These are phyloP conservation scores for Aspergillus chevalieri DNA, from an alignment of 2,329 filamentous ascomycete species.

Conservation along the genomic window DNA sequence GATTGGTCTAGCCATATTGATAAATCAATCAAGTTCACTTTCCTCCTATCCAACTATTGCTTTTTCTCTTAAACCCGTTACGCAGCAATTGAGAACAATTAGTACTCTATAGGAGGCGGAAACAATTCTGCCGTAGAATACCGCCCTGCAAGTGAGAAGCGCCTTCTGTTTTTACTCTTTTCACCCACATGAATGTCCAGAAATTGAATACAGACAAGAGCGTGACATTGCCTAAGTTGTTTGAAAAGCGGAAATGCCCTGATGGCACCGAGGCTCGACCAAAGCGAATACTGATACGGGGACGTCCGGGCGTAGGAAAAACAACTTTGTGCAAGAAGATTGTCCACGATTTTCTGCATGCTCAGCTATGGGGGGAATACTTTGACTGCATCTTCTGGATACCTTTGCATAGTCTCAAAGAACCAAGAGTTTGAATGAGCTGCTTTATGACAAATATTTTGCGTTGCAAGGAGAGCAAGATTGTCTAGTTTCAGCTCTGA, in stretches of 20 bases:
- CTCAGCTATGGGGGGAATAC: constrained; percentile 17
- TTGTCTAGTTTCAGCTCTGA: no score
- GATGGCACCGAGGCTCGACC: constrained; percentile 12
- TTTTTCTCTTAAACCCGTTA: neutral
- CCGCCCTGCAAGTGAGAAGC: neutral
- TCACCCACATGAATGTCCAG: neutral
- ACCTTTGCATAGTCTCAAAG: constrained; percentile 31
- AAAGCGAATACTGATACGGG: constrained; percentile 32
- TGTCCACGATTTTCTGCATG: constrained; percentile 27
- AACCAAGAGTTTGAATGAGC: neutral
- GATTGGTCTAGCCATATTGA: neutral
- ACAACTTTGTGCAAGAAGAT: constrained; percentile 41
- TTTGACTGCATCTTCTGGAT: constrained; percentile 39
- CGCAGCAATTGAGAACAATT: neutral
- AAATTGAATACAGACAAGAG: neutral
- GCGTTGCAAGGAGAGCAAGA: neutral
- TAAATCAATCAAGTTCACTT: neutral
- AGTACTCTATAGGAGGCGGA: neutral
- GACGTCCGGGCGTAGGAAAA: constrained; percentile 36
- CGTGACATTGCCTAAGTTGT: neutral
- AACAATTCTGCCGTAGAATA: neutral
- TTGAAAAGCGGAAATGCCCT: neutral
- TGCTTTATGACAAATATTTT: neutral
- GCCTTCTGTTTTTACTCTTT: neutral
- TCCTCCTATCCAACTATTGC: neutral